A percentile compares a stretch with the other conserved stretches of the same genome.
phyloP scores from a whole-genome alignment of 495 filamentous ascomycete species.

The Penicillium simplicissimum region DNA sequence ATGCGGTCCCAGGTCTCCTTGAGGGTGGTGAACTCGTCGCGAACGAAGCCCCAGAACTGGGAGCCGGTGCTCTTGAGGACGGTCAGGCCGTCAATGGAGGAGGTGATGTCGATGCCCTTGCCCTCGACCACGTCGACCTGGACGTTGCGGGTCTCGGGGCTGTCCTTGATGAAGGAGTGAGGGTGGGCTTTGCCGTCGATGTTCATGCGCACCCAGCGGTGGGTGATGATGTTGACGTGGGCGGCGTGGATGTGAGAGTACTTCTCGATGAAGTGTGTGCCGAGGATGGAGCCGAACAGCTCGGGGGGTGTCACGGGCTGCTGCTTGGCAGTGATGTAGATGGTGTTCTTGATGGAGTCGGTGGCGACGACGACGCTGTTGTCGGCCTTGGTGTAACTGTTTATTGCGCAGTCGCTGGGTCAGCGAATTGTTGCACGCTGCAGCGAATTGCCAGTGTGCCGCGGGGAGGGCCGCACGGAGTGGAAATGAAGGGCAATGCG shows the following conservation, averaged over 20 bases:
- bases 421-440: slow-evolving; percentile 7
- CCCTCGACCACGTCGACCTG: slow-evolving; percentile 52
- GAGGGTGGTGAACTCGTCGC: slow-evolving; percentile 90
- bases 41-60: slow-evolving; percentile 90
- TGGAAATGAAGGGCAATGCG: neutral
- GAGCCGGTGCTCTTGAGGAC: slow-evolving; percentile 98
- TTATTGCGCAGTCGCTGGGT: slow-evolving; percentile 1
- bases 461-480: neutral
- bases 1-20: slow-evolving; percentile 92
- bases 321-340: slow-evolving; percentile 92
- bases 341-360: slow-evolving; percentile 97
- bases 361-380: slow-evolving; percentile 96
- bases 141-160: slow-evolving; percentile 73
- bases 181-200: slow-evolving; percentile 90
- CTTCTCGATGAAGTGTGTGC: slow-evolving; percentile 80
- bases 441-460: neutral
- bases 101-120: slow-evolving; percentile 70
- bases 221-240: slow-evolving; percentile 75
- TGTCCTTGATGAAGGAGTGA: slow-evolving; percentile 92
- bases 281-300: slow-evolving; percentile 82
- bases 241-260: slow-evolving; percentile 86
- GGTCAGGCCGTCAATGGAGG: slow-evolving; percentile 70
- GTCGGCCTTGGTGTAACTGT: slow-evolving; percentile 87
- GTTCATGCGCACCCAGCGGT: slow-evolving; percentile 89
- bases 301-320: slow-evolving; percentile 92